Evolutionary conservation across 805 yeast genomes (phyloP).

Genomic region (Candida manassasensis): DNA sequence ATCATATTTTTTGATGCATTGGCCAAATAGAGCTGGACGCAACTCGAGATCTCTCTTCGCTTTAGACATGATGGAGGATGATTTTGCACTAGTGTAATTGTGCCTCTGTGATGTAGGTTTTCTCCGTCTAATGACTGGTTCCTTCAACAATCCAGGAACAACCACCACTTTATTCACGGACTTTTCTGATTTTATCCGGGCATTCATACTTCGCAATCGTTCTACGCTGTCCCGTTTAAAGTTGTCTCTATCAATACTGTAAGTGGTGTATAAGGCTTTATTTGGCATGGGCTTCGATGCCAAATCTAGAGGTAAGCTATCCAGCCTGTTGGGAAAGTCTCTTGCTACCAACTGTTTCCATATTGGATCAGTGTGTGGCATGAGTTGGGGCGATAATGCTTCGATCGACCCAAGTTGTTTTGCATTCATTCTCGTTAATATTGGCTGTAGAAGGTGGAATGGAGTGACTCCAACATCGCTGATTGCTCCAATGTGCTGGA

Average conservation of each 20-base stretch:
- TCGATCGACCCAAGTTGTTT: constrained; percentile 41
- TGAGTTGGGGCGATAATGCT: constrained; percentile 36
- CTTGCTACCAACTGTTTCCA: constrained; percentile 43
- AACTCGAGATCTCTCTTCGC: constrained; percentile 33
- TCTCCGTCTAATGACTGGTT: constrained; percentile 21
- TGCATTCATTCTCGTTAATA: constrained; percentile 41
- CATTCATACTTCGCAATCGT: constrained; percentile 40
- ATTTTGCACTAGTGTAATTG: constrained; percentile 6
- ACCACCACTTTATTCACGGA: constrained; percentile 37
- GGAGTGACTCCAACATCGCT: constrained; percentile 26
- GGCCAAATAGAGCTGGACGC: constrained; percentile 30
- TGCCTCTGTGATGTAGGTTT: background rate
- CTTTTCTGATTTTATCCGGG: constrained; percentile 20
- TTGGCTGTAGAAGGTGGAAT: constrained; percentile 46
- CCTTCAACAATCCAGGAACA: constrained; percentile 20
- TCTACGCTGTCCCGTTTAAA: constrained; percentile 43
- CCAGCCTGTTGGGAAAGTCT: constrained; percentile 47
- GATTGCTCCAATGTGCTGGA: constrained; percentile 18
- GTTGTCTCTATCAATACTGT: constrained; percentile 36
- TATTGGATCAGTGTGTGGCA: constrained; percentile 37
- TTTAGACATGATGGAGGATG: constrained; percentile 28
- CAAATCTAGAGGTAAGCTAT: background rate
- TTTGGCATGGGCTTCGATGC: constrained; percentile 23
- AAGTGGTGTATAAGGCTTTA: constrained; percentile 35
- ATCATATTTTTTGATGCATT: constrained; percentile 15